phyloP scores from a whole-genome alignment of 371 early-diverging fungal genomes.

The Saksenaea oblongispora region DNA sequence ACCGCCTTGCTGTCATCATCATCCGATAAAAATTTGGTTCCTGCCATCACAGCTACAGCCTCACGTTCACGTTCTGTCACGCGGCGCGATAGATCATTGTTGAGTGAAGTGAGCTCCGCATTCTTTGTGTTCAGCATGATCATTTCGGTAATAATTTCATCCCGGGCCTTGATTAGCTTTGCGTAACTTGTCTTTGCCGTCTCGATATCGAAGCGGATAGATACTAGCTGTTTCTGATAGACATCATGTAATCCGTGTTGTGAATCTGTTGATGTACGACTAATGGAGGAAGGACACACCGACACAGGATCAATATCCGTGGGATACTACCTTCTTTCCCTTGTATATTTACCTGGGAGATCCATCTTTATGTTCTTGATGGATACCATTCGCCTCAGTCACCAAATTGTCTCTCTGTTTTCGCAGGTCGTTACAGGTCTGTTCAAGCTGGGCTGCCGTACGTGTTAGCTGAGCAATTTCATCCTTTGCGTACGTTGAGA shows the following conservation, averaged over 20 bases:
- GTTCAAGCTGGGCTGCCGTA: slow-evolving; percentile 20
- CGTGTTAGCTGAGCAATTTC: slow-evolving; percentile 27
- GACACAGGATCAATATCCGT: neutral
- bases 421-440: slow-evolving; percentile 29
- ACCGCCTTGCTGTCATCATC: neutral
- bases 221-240: slow-evolving; percentile 37
- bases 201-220: slow-evolving; percentile 32
- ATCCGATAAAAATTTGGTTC: slow-evolving; percentile 24
- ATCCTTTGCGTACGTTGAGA: slow-evolving; percentile 22
- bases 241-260: slow-evolving; percentile 34
- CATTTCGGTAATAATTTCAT: slow-evolving; percentile 51
- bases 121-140: slow-evolving; percentile 56
- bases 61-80: slow-evolving; percentile 42
- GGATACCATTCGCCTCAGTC: slow-evolving; percentile 19
- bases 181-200: slow-evolving; percentile 16
- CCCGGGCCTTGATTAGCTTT: slow-evolving; percentile 27
- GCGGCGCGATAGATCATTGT: slow-evolving; percentile 56
- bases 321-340: neutral
- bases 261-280: slow-evolving; percentile 13
- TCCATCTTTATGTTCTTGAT: slow-evolving; percentile 16
- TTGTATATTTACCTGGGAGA: neutral
- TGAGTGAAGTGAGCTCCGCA: slow-evolving; percentile 52
- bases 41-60: slow-evolving; percentile 37
- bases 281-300: too few relatives aligned
- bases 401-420: slow-evolving; percentile 27